Evolutionary conservation across 768 basidiomycete genomes (phyloP).

Genomic region (Amyloporia xantha): DNA sequence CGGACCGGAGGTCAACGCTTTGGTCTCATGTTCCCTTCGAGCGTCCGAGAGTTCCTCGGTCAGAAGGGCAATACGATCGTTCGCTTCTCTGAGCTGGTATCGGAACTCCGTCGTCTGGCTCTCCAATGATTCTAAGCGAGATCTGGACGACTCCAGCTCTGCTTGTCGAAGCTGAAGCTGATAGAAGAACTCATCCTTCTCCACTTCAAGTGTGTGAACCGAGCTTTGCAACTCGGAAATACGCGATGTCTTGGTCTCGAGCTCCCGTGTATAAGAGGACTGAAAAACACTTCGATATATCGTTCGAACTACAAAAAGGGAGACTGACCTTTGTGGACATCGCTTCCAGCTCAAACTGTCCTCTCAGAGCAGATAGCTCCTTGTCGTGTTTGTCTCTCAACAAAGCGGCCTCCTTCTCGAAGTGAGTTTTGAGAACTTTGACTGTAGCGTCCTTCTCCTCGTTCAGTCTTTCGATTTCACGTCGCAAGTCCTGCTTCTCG

Average conservation of each 20-base stretch:
- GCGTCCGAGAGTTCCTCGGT: conserved; percentile 64
- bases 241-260: conserved; percentile 50
- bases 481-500: conserved; percentile 43
- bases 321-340: conserved; percentile 60
- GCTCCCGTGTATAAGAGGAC: conserved; percentile 64
- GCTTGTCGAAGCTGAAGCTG: conserved; percentile 84
- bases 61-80: conserved; percentile 64
- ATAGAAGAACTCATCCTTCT: conserved; percentile 81
- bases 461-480: conserved; percentile 56
- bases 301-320: background rate
- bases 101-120: conserved; percentile 79
- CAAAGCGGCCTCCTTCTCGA: conserved; percentile 61
- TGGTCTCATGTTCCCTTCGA: conserved; percentile 49
- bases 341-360: conserved; percentile 73
- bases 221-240: conserved; percentile 67
- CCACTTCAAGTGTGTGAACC: conserved; percentile 58
- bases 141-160: conserved; percentile 79
- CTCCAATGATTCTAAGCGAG: conserved; percentile 66
- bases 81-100: conserved; percentile 77
- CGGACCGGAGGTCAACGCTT: conserved; percentile 38
- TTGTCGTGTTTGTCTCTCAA: conserved; percentile 67
- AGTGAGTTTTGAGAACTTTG: conserved; percentile 53
- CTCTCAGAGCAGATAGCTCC: conserved; percentile 57
- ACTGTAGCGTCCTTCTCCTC: conserved; percentile 58
- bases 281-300: conserved; percentile 25